Conservation (phyloP, 805 yeast genomes). For the Saccharomycopsis sp. region DNA sequence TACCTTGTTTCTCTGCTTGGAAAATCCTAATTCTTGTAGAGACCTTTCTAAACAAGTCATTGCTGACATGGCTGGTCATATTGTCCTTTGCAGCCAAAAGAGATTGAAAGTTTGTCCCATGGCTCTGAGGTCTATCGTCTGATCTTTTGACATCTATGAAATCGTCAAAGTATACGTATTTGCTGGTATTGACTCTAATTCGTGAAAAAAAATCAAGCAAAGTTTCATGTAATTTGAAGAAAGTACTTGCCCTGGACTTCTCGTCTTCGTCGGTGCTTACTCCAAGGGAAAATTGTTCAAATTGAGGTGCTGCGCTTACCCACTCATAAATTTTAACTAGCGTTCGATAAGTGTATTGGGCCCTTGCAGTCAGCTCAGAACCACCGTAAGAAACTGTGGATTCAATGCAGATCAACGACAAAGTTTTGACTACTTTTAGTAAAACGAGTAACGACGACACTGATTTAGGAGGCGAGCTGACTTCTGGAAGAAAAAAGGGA, state of each 20-base stretch:
- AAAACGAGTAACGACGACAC: not conserved
- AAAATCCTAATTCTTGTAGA: not conserved
- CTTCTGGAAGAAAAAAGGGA: not conserved
- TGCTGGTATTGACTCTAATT: constrained; percentile 11
- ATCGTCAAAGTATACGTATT: constrained; percentile 13
- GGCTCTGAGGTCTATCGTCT: not conserved
- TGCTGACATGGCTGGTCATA: not conserved
- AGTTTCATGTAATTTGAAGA: not conserved
- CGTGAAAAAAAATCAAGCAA: constrained; percentile 12
- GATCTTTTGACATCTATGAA: not conserved
- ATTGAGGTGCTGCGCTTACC: not conserved
- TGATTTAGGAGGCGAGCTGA: not conserved
- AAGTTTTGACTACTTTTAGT: not conserved
- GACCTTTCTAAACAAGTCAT: not conserved
- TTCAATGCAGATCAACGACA: not conserved
- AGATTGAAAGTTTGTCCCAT: not conserved
- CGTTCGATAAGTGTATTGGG: not conserved
- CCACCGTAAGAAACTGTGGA: not conserved
- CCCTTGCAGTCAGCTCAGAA: not conserved
- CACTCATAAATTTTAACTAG: not conserved
- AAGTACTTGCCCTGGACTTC: not conserved
- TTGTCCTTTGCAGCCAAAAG: not conserved
- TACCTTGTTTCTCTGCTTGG: not conserved
- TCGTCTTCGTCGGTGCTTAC: not conserved
- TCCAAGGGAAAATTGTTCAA: not conserved